Conservation (phyloP, 2,329 filamentous ascomycete species). For the Penicillium sp. region DNA sequence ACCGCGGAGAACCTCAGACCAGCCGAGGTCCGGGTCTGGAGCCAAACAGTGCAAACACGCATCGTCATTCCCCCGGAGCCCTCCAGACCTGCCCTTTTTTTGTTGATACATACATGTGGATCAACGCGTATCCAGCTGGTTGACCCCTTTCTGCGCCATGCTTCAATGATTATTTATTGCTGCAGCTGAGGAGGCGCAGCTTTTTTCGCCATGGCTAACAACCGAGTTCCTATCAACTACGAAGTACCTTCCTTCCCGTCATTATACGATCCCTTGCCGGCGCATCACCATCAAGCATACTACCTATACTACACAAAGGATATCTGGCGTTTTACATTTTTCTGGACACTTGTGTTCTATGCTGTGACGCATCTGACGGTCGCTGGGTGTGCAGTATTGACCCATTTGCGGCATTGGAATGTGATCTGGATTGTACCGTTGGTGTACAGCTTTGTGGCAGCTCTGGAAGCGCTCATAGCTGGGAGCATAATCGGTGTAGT, state of each 20-base stretch:
- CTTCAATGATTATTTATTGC: background rate
- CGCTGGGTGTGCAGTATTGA: slow-evolving; percentile 67
- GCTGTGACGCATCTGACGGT: slow-evolving; percentile 71
- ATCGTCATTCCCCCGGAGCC: slow-evolving; percentile 8
- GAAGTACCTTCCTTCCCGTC: slow-evolving; percentile 72
- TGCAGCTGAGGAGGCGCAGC: slow-evolving; percentile 5
- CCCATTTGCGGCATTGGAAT: slow-evolving; percentile 58
- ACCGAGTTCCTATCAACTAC: slow-evolving; percentile 59
- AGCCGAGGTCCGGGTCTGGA: slow-evolving; percentile 31
- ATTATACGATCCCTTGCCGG: slow-evolving; percentile 70
- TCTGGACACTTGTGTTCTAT: slow-evolving; percentile 82
- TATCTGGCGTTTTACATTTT: slow-evolving; percentile 82
- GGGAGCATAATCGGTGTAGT: slow-evolving; percentile 79
- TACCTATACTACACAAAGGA: slow-evolving; percentile 74
- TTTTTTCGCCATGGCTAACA: slow-evolving; percentile 30
- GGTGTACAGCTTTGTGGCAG: slow-evolving; percentile 69
- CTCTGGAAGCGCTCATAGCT: slow-evolving; percentile 72
- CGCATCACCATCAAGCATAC: slow-evolving; percentile 54
- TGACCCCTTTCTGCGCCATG: background rate
- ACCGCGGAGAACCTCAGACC: slow-evolving; percentile 35
- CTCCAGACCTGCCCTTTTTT: slow-evolving; percentile 1
- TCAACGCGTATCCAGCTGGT: background rate
- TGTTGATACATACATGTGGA: background rate
- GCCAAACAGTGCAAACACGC: slow-evolving; percentile 38
- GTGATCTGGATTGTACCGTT: slow-evolving; percentile 69